Percentiles rank a stretch among this genome's conserved stretches.
phyloP scores from a whole-genome alignment of 225 moss, liverwort and hornwort species.

The Polytrichum formosum region DNA sequence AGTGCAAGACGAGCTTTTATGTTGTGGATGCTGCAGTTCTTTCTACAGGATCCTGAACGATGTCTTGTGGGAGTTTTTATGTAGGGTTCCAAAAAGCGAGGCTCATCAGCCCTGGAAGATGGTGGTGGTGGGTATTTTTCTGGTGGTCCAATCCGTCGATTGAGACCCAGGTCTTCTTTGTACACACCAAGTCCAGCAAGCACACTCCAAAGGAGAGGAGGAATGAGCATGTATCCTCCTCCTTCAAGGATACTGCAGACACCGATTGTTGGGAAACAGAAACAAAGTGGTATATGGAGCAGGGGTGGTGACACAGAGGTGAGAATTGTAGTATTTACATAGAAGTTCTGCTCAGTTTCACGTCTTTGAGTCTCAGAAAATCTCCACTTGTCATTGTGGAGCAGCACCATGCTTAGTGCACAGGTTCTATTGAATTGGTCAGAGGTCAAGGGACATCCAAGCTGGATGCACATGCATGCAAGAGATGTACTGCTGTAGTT shows the following conservation, averaged over 20 bases:
- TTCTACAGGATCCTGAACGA: too few species aligned
- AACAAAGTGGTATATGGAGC: conserved; percentile 27
- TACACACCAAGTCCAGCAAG: conserved; percentile 61
- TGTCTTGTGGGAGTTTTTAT: not conserved
- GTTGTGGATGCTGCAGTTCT: too few species aligned
- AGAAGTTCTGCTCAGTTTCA: too few species aligned
- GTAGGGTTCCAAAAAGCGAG: conserved; percentile 62
- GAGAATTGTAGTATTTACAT: conserved; percentile 2
- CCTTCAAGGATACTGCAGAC: conserved; percentile 49
- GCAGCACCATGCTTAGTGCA: too few species aligned
- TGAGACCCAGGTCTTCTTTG: conserved; percentile 70
- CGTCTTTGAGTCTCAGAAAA: too few species aligned
- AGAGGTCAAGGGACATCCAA: too few species aligned
- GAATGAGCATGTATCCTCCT: conserved; percentile 52
- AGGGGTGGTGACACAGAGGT: conserved; percentile 38
- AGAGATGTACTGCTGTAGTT: too few species aligned
- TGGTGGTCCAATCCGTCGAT: conserved; percentile 81
- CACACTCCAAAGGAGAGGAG: conserved; percentile 54
- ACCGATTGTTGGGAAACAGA: conserved; percentile 40
- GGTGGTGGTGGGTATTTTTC: conserved; percentile 67
- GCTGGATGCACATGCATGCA: too few species aligned
- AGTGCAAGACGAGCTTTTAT: too few species aligned
- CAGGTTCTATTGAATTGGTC: too few species aligned
- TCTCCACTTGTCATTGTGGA: too few species aligned
- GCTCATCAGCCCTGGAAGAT: conserved; percentile 76